Evolutionary conservation across 2,329 filamentous ascomycete genomes (phyloP), one percentile per base, ranked within the genome.

Genomic region (Apiospora arundinis): DNA sequence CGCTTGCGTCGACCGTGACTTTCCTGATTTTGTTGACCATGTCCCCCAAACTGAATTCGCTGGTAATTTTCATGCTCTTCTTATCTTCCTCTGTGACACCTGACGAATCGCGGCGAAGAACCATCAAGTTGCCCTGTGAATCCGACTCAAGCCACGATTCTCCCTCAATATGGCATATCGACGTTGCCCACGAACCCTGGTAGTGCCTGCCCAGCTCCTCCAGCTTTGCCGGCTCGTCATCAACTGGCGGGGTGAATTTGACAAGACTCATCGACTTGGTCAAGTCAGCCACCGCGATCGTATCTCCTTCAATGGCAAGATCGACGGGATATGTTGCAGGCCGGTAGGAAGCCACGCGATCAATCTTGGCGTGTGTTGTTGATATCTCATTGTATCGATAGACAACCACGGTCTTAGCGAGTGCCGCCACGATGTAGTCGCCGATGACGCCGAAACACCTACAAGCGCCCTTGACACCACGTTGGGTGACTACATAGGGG

Each of bases 181-280:
- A 91, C 1, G 95, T 97, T 2, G 90, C 87, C 95, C 95, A 98
- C 0, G 91, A 86, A 0, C 93, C 92, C 77, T 95, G 91, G 76
- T 92, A 94, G 79, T 98, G 94, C 25, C 95, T 89, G 4, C 92
- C 93, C 3, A 93, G 85, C 83, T 97, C 94, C 0, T 86, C 85
- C 9, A 98, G 85, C 69, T 85, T 88, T 70, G 92, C 89, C 14
- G 87, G 82, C n/a, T 88, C 81, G 0, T 88, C 89, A 3, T 88
- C 82, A 28, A 85, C 80, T 2, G 90, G 87, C 2, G 87, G 86
- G 0, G 86, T 84, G 78, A 92, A 96, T 78, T 96, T 87, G 11
- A 98, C 85, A 7, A 98, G 84, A 1, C 92, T 91, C 32, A 97
- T 86, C 1, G 94, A 97, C 83, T 98, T 98, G 93, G 97, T 98